Percentiles rank a stretch among this genome's conserved stretches.
These are phyloP conservation scores for Samsoniella hepiali DNA, from an alignment of 2,329 filamentous ascomycete species.

Conservation along the genomic window DNA sequence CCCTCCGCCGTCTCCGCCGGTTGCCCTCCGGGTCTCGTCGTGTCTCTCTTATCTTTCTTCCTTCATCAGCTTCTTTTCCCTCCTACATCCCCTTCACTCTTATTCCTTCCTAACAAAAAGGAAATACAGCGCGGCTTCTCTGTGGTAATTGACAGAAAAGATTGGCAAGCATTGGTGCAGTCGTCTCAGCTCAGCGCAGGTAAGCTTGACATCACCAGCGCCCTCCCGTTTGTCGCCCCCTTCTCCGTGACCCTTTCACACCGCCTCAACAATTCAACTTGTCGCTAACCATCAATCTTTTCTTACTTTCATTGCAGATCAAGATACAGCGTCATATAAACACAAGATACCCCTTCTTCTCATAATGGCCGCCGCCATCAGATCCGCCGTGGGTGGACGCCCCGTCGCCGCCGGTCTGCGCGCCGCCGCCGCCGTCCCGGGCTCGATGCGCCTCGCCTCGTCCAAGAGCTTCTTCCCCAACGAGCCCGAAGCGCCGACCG, in stretches of 20 bases:
- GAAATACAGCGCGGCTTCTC: not conserved
- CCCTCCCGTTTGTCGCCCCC: not conserved
- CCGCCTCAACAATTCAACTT: not conserved
- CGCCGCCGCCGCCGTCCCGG: conserved; percentile 21
- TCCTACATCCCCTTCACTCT: not conserved
- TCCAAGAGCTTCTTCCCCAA: conserved; percentile 41
- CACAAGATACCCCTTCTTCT: not conserved
- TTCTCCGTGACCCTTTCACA: not conserved
- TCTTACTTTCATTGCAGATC: not conserved
- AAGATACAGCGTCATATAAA: not conserved
- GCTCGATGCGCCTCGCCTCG: conserved; percentile 29
- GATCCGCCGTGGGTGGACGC: conserved; percentile 12
- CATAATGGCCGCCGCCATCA: conserved; percentile 16
- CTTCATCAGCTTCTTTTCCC: not conserved
- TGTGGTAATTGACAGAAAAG: not conserved
- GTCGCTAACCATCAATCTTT: not conserved
- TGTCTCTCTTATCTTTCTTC: not conserved
- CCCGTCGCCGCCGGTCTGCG: conserved; percentile 1
- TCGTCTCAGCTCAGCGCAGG: not conserved
- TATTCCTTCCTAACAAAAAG: not conserved
- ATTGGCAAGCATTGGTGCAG: not conserved
- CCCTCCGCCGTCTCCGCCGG: not conserved
- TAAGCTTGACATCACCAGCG: not conserved
- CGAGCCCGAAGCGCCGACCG: conserved; percentile 50
- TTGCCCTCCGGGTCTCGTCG: not conserved